Base-by-base conservation (phyloP, 1,139 yeast genomes). In the Arxiozyma slooffiae region DNA sequence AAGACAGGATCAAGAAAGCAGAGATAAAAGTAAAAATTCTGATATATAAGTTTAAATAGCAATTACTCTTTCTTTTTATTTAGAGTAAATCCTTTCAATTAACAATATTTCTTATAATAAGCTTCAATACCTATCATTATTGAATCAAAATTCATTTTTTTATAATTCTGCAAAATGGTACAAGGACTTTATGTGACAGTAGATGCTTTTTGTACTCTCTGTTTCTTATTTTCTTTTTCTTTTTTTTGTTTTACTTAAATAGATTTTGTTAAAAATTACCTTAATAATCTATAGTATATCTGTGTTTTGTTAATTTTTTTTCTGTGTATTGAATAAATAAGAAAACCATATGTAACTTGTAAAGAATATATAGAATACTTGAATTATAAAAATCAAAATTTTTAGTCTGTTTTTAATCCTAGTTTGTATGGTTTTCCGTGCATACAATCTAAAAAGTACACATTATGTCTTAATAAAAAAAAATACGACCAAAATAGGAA, bases 111-210 rank as follows among this genome's bases (percentile, higher is more conserved):
- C 22, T 52, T 51, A 20, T 51, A 36, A 34, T 50, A 52, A 36
- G 53, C 53, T 47, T 55, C 57, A 38, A 55, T 53, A 30, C 57
- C 58, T 7, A 51, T 53, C 46, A 54, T 38, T 26, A 55, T 49
- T 8, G 52, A 43, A 47, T 54, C 57, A 26, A 55, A 36, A 8
- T 47, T 48, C 11, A 36, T 23, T 20, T 44, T 44, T 26, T 26
- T 41, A 21, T 16, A 18, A 17, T 17, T 22, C 22, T 38, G 9
- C 5, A 18, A 17, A 7, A 17, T 17, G 7, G 44, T 14, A 30
- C 7, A 4, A 30, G 36, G 14, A 30, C n/a, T 30, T 30, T 16
- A 3, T 11, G n/a, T 14, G 14, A 17, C 41, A n/a, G 23, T 22
- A 20, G 37, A 41, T 30, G 16, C 21, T 1, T 18, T 41, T n/a